Conservation (phyloP, 306 rosid species). For the Cotoneaster glaucophyllus region DNA sequence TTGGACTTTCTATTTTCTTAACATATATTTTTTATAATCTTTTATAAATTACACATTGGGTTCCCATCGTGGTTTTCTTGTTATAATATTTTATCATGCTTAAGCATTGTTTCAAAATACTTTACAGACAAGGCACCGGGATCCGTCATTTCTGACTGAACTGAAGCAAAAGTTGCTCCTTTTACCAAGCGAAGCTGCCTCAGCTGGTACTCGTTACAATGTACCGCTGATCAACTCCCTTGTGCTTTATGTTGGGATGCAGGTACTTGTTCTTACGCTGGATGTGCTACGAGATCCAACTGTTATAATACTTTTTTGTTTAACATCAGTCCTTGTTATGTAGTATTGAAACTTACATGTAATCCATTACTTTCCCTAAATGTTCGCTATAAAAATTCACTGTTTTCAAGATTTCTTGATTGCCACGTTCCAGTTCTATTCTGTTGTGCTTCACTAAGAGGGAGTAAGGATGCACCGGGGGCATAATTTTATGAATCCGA, state of each 20-base stretch:
- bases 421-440: no score
- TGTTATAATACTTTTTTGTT: neutral
- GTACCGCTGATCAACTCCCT: constrained; percentile 92
- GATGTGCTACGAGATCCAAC: neutral
- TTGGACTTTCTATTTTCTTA: no score
- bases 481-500: neutral
- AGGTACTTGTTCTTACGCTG: constrained; percentile 40
- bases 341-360: neutral
- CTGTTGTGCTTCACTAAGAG: no score
- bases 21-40: no score
- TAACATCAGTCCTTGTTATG: neutral
- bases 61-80: no score
- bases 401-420: no score
- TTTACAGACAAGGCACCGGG: constrained; percentile 66
- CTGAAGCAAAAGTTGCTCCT: constrained; percentile 83
- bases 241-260: constrained; percentile 93
- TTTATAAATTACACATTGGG: no score
- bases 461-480: no score
- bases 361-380: no score
- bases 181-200: constrained; percentile 59
- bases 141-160: constrained; percentile 63
- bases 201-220: constrained; percentile 86
- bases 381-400: no score
- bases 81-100: neutral
- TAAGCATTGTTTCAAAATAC: constrained; percentile 2